These are phyloP conservation scores for Blumeria hordei DNA, from an alignment of 2,329 filamentous ascomycete species.

Conservation along the genomic window DNA sequence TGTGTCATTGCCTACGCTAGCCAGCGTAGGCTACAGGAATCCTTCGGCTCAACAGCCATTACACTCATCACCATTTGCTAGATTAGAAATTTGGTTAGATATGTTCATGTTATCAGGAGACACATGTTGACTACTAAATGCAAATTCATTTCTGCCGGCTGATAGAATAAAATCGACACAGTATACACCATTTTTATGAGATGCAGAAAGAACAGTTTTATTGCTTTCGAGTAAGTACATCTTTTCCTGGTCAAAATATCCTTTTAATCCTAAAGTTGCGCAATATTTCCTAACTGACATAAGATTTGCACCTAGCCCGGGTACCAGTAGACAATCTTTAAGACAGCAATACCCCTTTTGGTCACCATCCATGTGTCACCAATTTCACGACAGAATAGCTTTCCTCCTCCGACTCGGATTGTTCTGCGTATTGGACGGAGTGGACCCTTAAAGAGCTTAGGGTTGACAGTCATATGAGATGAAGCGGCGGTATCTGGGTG, in stretches of 20 bases:
- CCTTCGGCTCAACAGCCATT: too few species aligned
- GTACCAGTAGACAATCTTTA: not conserved
- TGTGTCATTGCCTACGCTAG: too few species aligned
- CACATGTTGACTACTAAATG: not conserved
- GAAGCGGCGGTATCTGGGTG: not conserved
- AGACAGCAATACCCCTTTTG: not conserved
- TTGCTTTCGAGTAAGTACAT: not conserved
- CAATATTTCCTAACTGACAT: not conserved
- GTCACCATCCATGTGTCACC: not conserved
- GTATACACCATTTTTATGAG: not conserved
- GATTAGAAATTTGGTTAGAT: too few species aligned
- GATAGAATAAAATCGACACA: not conserved
- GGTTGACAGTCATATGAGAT: not conserved
- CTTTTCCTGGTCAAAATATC: not conserved
- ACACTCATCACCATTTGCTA: too few species aligned
- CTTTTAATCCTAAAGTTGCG: not conserved
- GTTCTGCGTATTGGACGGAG: not conserved
- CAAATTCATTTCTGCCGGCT: not conserved
- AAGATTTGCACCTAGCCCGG: not conserved
- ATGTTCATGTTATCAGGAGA: too few species aligned
- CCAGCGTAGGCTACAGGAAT: too few species aligned
- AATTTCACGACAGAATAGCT: not conserved
- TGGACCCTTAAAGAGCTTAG: not conserved
- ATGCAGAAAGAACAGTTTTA: not conserved
- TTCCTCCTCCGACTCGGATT: not conserved